phyloP scores from a whole-genome alignment of 1,139 yeast genomes.

The Suhomyces yuchorum region DNA sequence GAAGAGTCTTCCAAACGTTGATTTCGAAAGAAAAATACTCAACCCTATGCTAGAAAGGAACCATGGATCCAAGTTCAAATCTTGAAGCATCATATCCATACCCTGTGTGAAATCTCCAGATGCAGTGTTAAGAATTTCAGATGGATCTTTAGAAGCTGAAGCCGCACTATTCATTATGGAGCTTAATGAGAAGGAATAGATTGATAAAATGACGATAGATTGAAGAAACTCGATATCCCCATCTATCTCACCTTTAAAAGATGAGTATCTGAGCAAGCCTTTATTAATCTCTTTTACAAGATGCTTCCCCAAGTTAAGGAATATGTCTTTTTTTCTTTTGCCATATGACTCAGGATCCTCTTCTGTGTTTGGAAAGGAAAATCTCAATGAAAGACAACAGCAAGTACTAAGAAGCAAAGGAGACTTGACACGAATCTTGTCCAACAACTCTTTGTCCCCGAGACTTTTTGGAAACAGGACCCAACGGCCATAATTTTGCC shows the following conservation, averaged over 20 bases:
- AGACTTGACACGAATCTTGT: slow-evolving; percentile 53
- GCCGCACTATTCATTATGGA: slow-evolving; percentile 29
- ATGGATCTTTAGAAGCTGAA: neutral
- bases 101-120: neutral
- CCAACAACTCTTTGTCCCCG: slow-evolving; percentile 53
- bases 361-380: slow-evolving; percentile 31
- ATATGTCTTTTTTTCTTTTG: slow-evolving; percentile 24
- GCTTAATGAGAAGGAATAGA: slow-evolving; percentile 63
- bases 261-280: slow-evolving; percentile 36
- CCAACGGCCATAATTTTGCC: slow-evolving; percentile 77
- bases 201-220: slow-evolving; percentile 60
- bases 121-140: neutral
- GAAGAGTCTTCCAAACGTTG: slow-evolving; percentile 36
- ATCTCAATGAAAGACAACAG: slow-evolving; percentile 62
- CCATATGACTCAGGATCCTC: slow-evolving; percentile 24
- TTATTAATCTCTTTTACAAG: slow-evolving; percentile 46
- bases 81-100: slow-evolving; percentile 14
- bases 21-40: slow-evolving; percentile 55
- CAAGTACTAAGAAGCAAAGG: slow-evolving; percentile 68
- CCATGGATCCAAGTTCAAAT: slow-evolving; percentile 59
- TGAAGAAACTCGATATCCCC: slow-evolving; percentile 64
- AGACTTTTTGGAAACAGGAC: slow-evolving; percentile 65
- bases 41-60: slow-evolving; percentile 59
- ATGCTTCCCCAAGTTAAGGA: slow-evolving; percentile 31
- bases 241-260: slow-evolving; percentile 20